phyloP scores from a whole-genome alignment of 2,329 filamentous ascomycete species.

The Epichloe scottii region DNA sequence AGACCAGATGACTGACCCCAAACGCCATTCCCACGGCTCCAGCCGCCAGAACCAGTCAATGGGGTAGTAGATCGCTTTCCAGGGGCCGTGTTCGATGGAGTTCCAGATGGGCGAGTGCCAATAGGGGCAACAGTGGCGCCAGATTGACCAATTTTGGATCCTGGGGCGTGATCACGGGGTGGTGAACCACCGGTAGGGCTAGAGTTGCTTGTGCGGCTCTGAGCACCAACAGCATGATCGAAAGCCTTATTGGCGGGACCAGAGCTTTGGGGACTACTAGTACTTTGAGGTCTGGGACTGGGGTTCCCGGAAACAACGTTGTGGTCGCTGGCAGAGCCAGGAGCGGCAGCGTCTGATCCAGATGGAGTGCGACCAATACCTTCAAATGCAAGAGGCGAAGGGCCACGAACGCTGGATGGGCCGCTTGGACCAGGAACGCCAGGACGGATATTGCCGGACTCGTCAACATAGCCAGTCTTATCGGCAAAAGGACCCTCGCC shows the following conservation, averaged over 20 bases:
- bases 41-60: slow-evolving; percentile 74
- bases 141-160: slow-evolving; percentile 38
- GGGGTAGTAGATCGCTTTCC: slow-evolving; percentile 79
- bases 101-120: slow-evolving; percentile 68
- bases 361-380: slow-evolving; percentile 31
- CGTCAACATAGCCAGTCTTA: slow-evolving; percentile 54
- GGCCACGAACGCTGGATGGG: slow-evolving; percentile 54
- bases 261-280: slow-evolving; percentile 64
- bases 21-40: slow-evolving; percentile 69
- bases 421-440: slow-evolving; percentile 55
- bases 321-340: slow-evolving; percentile 26
- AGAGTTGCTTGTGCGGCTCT: slow-evolving; percentile 73
- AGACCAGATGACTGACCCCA: slow-evolving; percentile 77
- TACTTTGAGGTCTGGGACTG: slow-evolving; percentile 67
- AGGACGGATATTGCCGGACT: slow-evolving; percentile 48
- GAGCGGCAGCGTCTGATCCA: slow-evolving; percentile 24
- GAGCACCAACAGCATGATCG: slow-evolving; percentile 38
- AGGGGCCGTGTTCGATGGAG: slow-evolving; percentile 34
- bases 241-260: slow-evolving; percentile 45
- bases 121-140: slow-evolving; percentile 74
- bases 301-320: slow-evolving; percentile 27
- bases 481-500: slow-evolving; percentile 62
- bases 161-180: slow-evolving; percentile 49
- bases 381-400: slow-evolving; percentile 72
- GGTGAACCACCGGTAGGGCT: slow-evolving; percentile 71